phyloP scores from a whole-genome alignment of 1,139 yeast genomes.

The Ogataea hybrid region DNA sequence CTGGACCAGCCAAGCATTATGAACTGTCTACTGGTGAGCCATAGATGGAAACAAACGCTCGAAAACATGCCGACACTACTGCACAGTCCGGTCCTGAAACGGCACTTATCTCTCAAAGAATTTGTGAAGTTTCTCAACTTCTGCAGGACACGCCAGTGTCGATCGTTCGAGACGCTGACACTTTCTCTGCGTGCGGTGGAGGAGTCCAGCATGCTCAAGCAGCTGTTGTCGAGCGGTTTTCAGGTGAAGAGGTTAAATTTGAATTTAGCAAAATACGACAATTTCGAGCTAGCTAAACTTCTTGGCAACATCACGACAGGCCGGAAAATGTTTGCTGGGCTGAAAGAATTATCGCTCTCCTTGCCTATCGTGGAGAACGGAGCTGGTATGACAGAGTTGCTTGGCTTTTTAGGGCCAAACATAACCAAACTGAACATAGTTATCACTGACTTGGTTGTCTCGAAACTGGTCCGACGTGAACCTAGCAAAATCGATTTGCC shows the following conservation, averaged over 20 bases:
- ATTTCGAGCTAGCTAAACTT: conserved; percentile 7
- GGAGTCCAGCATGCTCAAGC: conserved; percentile 24
- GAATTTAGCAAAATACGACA: conserved; percentile 8
- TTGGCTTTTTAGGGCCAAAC: conserved; percentile 8
- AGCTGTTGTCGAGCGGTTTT: conserved; percentile 14
- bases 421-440: conserved; percentile 9
- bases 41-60: conserved; percentile 22
- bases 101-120: conserved; percentile 12
- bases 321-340: conserved; percentile 7
- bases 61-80: conserved; percentile 15
- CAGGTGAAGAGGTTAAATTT: conserved; percentile 6
- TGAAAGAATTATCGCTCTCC: conserved; percentile 14
- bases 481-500: neutral
- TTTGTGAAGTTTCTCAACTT: conserved; percentile 20
- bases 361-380: conserved; percentile 19
- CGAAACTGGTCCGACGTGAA: conserved; percentile 2
- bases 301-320: conserved; percentile 9
- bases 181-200: conserved; percentile 19
- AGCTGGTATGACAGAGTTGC: conserved; percentile 10
- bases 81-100: conserved; percentile 12
- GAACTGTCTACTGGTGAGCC: conserved; percentile 19
- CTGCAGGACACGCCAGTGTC: conserved; percentile 10
- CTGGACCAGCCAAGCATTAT: conserved; percentile 20
- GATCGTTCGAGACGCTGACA: conserved; percentile 9
- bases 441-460: conserved; percentile 5